These are phyloP conservation scores for Stromatinia cepivora DNA, from an alignment of 2,329 filamentous ascomycete species.

Conservation along the genomic window DNA sequence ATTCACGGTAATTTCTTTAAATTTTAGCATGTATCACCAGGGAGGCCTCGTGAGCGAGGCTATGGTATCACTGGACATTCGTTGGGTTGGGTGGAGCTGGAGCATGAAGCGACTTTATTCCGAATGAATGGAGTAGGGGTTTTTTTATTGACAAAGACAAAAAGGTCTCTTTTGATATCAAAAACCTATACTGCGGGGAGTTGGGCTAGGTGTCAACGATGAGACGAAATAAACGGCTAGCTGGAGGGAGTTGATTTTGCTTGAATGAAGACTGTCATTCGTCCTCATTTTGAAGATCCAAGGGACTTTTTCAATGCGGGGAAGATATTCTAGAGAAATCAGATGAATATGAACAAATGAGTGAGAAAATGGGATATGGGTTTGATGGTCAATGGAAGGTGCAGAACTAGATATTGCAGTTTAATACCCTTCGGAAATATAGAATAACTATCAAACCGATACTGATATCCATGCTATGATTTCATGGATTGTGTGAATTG, in stretches of 20 bases:
- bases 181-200: conserved; percentile 9
- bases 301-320: neutral
- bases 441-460: conserved; percentile 3
- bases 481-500: neutral
- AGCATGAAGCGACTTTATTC: neutral
- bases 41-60: conserved; percentile 26
- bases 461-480: neutral
- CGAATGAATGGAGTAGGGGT: neutral
- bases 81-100: conserved; percentile 22
- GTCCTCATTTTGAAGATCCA: neutral
- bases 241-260: neutral
- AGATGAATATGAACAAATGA: neutral
- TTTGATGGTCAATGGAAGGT: conserved; percentile 6
- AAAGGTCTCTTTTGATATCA: conserved; percentile 8
- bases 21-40: conserved; percentile 37
- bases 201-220: conserved; percentile 8
- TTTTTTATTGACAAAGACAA: conserved; percentile 3
- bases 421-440: neutral
- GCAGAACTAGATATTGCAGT: neutral
- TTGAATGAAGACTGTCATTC: conserved; percentile 5
- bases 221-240: conserved; percentile 17
- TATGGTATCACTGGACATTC: conserved; percentile 25
- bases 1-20: conserved; percentile 29
- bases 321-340: neutral
- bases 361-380: conserved; percentile 7